Base-by-base conservation (phyloP, 83 land plant species). In the Thuja plicata region DNA sequence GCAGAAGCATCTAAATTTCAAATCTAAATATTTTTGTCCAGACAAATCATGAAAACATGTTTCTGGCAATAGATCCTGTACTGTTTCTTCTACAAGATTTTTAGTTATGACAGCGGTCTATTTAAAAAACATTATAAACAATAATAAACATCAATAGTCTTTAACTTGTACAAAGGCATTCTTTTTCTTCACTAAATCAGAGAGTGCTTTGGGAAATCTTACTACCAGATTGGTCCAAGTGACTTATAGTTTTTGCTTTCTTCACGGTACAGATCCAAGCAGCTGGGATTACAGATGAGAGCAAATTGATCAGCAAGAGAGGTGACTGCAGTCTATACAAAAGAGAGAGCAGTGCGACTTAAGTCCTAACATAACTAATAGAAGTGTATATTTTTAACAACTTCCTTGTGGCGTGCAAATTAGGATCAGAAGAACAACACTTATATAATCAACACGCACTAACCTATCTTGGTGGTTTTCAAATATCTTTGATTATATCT, bases 251-350 rank as follows among this genome's bases (percentile, higher is more conserved):
- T 60, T n/a, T 74, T 89, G 46, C 87, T 89, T 35, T 43, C 40
- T 89, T 52, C 78, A 86, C 24, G 62, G 2, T 40, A 41, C 96
- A 97, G 99, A 95, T 98, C 32, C 98, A 97, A 93, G 93, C 90
- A 70, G 90, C 93, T 21, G 92, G 86, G 55, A 66, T 94, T 89
- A 91, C 94, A 38, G 99, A 97, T 91, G 99, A 98, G 85, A 95
- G 99, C 98, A 60, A 97, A 96, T 87, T 94, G 94, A 88, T 94
- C 95, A 62, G 88, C 93, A 48, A 91, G 93, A 88, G 99, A 98
- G 92, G 94, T 96, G 76, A 92, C 95, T 88, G 99, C 98, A 43
- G 92, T 96, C 11, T 98, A 98, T 89, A 96, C 94, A 82, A 98
- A 95, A 91, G 99, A 98, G 88, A 99, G 97, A 89, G 94, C 98